Evolutionary conservation across 768 basidiomycete genomes (phyloP).

Genomic region (Rhodosporidiobolus odoratus): DNA sequence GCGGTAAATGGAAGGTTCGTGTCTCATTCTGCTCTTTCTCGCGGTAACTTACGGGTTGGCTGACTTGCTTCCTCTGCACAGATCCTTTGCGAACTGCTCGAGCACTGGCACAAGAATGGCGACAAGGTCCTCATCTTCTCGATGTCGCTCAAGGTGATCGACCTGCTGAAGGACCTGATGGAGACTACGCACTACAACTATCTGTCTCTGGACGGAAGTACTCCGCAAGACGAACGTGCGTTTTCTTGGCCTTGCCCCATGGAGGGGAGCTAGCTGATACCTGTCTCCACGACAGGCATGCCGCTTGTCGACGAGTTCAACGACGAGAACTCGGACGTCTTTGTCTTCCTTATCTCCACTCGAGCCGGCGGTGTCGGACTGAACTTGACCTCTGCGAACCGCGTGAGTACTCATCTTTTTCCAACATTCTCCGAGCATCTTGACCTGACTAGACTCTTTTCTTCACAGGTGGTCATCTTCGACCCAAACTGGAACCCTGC

Average conservation of each 20-base stretch:
- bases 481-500: conserved; percentile 93
- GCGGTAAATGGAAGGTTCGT: conserved; percentile 75
- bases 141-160: conserved; percentile 50
- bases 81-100: conserved; percentile 65
- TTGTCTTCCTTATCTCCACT: conserved; percentile 88
- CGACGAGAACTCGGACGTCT: conserved; percentile 79
- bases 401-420: conserved; percentile 63
- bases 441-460: background rate
- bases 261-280: background rate
- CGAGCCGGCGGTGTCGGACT: conserved; percentile 91
- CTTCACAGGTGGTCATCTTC: conserved; percentile 12
- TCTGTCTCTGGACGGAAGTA: conserved; percentile 66
- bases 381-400: conserved; percentile 90
- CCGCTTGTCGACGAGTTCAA: conserved; percentile 83
- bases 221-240: conserved; percentile 63
- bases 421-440: conserved; percentile 43
- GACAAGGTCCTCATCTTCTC: conserved; percentile 94
- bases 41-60: too few species aligned
- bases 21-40: conserved; percentile 46
- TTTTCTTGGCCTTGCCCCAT: background rate
- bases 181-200: conserved; percentile 24
- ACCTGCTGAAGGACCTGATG: conserved; percentile 30
- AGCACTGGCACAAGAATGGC: conserved; percentile 58
- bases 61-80: conserved; percentile 43
- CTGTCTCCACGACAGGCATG: conserved; percentile 58